A percentile compares a stretch with the other conserved stretches of the same genome.
These are phyloP conservation scores for Tetradesmus obliquus DNA, from an alignment of 139 green algal genomes.

Conservation along the genomic window DNA sequence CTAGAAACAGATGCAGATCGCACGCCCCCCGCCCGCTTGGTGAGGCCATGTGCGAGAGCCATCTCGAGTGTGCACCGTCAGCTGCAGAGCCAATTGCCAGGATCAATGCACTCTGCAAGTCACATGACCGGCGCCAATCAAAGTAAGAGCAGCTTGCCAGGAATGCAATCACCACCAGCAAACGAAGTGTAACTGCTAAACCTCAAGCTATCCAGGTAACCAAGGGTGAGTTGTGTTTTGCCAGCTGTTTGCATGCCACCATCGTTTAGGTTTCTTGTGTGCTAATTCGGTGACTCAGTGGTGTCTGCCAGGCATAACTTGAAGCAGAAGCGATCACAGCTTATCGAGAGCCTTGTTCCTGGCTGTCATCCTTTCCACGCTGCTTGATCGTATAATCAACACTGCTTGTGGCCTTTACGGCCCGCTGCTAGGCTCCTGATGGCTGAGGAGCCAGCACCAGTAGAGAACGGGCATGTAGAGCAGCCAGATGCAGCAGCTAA, in stretches of 20 bases:
- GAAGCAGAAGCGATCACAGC: neutral
- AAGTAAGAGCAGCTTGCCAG: neutral
- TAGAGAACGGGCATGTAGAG: slow-evolving; percentile 33
- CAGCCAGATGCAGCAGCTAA: slow-evolving; percentile 9
- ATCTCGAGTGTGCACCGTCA: slow-evolving; percentile 16
- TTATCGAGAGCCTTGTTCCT: neutral
- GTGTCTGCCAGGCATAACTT: neutral
- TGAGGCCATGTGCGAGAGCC: neutral
- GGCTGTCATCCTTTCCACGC: neutral
- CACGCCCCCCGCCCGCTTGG: neutral
- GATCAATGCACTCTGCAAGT: slow-evolving; percentile 8
- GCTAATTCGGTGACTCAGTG: neutral
- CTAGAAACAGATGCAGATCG: neutral
- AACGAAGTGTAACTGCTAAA: neutral
- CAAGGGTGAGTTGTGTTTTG: neutral
- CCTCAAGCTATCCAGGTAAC: neutral
- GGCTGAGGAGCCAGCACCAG: neutral
- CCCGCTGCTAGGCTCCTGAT: neutral
- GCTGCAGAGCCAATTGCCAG: neutral
- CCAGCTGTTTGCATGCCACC: neutral
- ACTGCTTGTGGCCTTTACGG: neutral
- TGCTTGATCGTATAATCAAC: neutral
- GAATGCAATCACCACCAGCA: neutral
- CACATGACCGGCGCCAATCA: neutral
- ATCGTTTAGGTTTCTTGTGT: neutral